A percentile compares a stretch with the other conserved stretches of the same genome.
Conservation (phyloP, 2,329 filamentous ascomycete species). For the Epichloe aotearoae region DNA sequence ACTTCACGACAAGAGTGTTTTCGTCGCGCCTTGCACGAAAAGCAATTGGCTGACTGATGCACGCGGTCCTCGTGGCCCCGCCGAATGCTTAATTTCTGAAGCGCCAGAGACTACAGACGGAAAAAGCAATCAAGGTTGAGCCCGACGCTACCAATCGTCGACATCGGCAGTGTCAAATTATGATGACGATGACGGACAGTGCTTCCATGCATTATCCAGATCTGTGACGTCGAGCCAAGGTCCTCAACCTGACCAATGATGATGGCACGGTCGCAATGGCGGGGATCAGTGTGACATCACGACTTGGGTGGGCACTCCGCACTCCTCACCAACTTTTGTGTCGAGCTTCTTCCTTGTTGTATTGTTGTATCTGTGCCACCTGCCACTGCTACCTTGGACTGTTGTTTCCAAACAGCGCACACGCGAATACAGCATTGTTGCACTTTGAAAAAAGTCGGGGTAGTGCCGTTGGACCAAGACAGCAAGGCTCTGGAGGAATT, state of each 20-base stretch:
- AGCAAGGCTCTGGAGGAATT: too few species aligned
- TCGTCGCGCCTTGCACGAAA: neutral
- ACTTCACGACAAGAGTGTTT: neutral
- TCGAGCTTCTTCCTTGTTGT: neutral
- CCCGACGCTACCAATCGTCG: too few species aligned
- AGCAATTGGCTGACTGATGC: neutral
- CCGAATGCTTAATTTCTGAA: neutral
- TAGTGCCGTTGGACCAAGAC: too few species aligned
- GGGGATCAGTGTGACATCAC: slow-evolving; percentile 3
- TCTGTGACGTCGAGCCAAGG: neutral
- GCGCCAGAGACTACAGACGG: neutral
- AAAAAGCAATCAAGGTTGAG: too few species aligned
- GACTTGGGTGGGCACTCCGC: neutral
- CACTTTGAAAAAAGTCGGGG: too few species aligned
- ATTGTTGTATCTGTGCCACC: neutral
- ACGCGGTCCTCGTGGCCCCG: neutral
- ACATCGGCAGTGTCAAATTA: too few species aligned
- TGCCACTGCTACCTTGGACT: too few species aligned
- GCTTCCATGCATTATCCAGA: too few species aligned
- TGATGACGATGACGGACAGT: too few species aligned
- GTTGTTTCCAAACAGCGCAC: too few species aligned
- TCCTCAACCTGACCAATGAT: neutral
- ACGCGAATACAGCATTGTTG: too few species aligned
- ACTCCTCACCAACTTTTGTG: neutral
- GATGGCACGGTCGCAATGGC: neutral